Evolutionary conservation across 768 basidiomycete species (phyloP).

Genomic region (Russula sp.): DNA sequence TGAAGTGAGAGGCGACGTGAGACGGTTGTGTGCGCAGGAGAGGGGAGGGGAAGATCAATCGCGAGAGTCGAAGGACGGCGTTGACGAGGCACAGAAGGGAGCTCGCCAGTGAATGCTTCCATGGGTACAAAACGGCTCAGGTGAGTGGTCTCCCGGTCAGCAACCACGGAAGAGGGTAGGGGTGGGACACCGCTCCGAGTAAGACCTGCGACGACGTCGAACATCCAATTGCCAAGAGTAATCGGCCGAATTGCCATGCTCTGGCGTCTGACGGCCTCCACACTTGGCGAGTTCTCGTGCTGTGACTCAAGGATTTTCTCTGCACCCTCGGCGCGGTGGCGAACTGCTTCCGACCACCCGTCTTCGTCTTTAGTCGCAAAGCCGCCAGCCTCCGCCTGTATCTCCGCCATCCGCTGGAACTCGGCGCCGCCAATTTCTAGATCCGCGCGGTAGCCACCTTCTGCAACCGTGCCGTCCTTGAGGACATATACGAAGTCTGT

Average conservation of each 20-base stretch:
- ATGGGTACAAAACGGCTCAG: slow-evolving; percentile 36
- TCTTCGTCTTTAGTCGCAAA: slow-evolving; percentile 38
- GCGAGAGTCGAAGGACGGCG: slow-evolving; percentile 38
- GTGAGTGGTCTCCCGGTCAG: slow-evolving; percentile 26
- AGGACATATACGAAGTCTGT: slow-evolving; percentile 92
- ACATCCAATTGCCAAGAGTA: slow-evolving; percentile 79
- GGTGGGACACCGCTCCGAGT: slow-evolving; percentile 33
- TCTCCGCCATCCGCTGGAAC: slow-evolving; percentile 62
- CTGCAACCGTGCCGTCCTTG: slow-evolving; percentile 69
- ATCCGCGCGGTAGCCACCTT: slow-evolving; percentile 83
- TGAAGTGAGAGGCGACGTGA: slow-evolving; percentile 53
- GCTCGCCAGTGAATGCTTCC: slow-evolving; percentile 28
- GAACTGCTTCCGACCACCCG: slow-evolving; percentile 25
- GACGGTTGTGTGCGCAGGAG: slow-evolving; percentile 33
- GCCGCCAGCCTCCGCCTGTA: slow-evolving; percentile 50
- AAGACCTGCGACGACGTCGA: slow-evolving; percentile 67
- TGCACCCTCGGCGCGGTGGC: slow-evolving; percentile 37
- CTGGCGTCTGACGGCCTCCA: slow-evolving; percentile 34
- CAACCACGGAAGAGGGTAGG: slow-evolving; percentile 28
- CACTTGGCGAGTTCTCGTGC: slow-evolving; percentile 34
- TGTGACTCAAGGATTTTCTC: slow-evolving; percentile 44
- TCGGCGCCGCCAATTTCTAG: slow-evolving; percentile 61
- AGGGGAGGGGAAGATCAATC: slow-evolving; percentile 34
- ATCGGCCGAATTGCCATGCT: slow-evolving; percentile 49
- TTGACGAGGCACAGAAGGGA: slow-evolving; percentile 22